Conservation (phyloP, 2,329 filamentous ascomycete genomes). For the Fusarium beomiforme region DNA sequence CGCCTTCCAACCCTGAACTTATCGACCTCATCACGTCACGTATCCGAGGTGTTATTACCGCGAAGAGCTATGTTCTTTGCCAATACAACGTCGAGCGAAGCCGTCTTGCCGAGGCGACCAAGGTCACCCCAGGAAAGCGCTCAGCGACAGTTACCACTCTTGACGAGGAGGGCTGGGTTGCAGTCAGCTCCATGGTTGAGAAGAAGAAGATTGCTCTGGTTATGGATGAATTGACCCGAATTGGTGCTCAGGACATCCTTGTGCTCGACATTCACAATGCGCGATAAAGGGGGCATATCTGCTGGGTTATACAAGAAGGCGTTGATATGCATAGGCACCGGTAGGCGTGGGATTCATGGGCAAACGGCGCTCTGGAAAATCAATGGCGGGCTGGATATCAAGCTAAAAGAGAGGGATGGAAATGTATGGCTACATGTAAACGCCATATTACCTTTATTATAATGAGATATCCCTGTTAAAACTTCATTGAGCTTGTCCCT, state of each 20-base stretch:
- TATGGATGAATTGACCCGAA: conserved; percentile 83
- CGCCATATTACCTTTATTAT: conserved; percentile 14
- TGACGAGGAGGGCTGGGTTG: conserved; percentile 91
- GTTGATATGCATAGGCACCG: conserved; percentile 26
- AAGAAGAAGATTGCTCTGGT: conserved; percentile 84
- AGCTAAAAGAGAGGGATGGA: conserved; percentile 7
- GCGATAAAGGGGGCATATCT: conserved; percentile 50
- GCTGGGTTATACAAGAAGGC: conserved; percentile 7
- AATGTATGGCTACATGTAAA: conserved; percentile 24
- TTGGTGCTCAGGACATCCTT: conserved; percentile 86
- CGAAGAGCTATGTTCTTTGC: conserved; percentile 92
- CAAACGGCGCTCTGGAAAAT: conserved; percentile 34
- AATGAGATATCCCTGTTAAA: conserved; percentile 34
- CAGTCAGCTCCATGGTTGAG: conserved; percentile 93
- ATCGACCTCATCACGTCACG: conserved; percentile 86
- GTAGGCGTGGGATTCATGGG: conserved; percentile 28
- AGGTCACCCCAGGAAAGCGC: conserved; percentile 91
- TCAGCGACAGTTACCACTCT: conserved; percentile 91
- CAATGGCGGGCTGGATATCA: conserved; percentile 22
- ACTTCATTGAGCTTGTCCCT: conserved; percentile 10
- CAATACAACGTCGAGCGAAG: conserved; percentile 90
- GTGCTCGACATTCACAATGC: conserved; percentile 89
- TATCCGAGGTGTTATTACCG: conserved; percentile 93
- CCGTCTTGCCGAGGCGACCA: conserved; percentile 72
- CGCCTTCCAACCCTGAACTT: conserved; percentile 80